A percentile compares a stretch with the other conserved stretches of the same genome.
phyloP scores from a whole-genome alignment of 768 basidiomycete genomes.

The Pulveroboletus sp. region DNA sequence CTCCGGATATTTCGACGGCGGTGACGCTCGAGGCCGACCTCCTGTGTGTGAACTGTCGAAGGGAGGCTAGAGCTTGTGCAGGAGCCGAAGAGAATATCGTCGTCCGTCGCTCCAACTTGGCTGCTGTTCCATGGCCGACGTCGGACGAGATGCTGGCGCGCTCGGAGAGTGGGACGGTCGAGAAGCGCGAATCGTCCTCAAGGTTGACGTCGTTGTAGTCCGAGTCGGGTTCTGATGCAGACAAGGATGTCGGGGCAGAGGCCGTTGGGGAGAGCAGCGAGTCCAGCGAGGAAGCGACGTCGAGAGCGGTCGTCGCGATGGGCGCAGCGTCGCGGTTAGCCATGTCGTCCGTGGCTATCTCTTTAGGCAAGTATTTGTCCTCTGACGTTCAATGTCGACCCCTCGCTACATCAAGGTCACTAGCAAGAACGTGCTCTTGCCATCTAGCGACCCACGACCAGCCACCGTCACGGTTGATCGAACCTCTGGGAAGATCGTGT shows the following conservation, averaged over 20 bases:
- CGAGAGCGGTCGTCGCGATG: conserved; percentile 6
- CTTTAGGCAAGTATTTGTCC: too few species aligned
- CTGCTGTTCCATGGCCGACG: conserved; percentile 16
- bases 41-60: conserved; percentile 45
- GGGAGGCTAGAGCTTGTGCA: conserved; percentile 16
- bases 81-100: conserved; percentile 26
- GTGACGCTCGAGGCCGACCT: conserved; percentile 61
- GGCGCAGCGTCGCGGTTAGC: conserved; percentile 3
- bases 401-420: conserved; percentile 40
- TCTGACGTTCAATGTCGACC: conserved; percentile 13
- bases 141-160: conserved; percentile 34
- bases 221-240: conserved; percentile 38
- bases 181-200: conserved; percentile 48
- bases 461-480: conserved; percentile 64
- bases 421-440: conserved; percentile 56
- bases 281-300: conserved; percentile 34
- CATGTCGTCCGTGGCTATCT: conserved; percentile 5
- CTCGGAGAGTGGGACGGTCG: conserved; percentile 44
- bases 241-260: conserved; percentile 27
- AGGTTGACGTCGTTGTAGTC: conserved; percentile 60
- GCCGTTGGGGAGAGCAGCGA: conserved; percentile 50
- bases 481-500: conserved; percentile 54
- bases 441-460: conserved; percentile 45
- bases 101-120: conserved; percentile 27
- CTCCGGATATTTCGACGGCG: conserved; percentile 38